These are phyloP conservation scores for Coemansia sp. DNA, from an alignment of 371 early-diverging fungal species.

Conservation along the genomic window DNA sequence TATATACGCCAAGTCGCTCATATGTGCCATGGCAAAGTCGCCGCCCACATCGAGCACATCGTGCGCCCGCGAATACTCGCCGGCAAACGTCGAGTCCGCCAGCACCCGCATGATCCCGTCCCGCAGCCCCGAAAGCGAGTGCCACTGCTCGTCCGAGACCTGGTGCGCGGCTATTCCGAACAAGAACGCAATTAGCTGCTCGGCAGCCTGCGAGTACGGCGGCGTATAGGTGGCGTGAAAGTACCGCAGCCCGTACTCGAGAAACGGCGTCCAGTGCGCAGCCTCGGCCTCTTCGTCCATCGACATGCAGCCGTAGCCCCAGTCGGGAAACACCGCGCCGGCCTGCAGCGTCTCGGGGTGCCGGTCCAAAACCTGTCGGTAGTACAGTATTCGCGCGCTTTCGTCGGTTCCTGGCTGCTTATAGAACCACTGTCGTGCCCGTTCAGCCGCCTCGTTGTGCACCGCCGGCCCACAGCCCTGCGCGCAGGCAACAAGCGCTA, in stretches of 20 bases:
- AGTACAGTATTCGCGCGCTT: constrained; percentile 34
- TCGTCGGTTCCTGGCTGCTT: constrained; percentile 4
- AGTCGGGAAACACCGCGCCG: constrained; percentile 86
- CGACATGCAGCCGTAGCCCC: constrained; percentile 62
- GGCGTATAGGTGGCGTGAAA: constrained; percentile 57
- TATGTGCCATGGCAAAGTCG: constrained; percentile 70
- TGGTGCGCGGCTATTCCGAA: constrained; percentile 83
- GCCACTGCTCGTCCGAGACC: constrained; percentile 83
- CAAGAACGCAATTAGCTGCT: constrained; percentile 71
- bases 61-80: constrained; percentile 64
- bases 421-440: constrained; percentile 54
- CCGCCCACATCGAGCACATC: constrained; percentile 76
- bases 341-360: constrained; percentile 66
- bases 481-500: background rate
- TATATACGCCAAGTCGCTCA: constrained; percentile 43
- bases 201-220: constrained; percentile 51
- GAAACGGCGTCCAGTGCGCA: constrained; percentile 87
- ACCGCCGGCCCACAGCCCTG: constrained; percentile 55
- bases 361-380: constrained; percentile 51
- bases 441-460: constrained; percentile 58
- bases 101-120: constrained; percentile 72
- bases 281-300: constrained; percentile 48
- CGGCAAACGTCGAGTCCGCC: constrained; percentile 64
- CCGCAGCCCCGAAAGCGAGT: constrained; percentile 65
- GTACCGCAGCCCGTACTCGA: constrained; percentile 62